These are phyloP conservation scores for Heterobasidion irregulare DNA, from an alignment of 1,284 basidiomycete genomes.

Conservation along the genomic window DNA sequence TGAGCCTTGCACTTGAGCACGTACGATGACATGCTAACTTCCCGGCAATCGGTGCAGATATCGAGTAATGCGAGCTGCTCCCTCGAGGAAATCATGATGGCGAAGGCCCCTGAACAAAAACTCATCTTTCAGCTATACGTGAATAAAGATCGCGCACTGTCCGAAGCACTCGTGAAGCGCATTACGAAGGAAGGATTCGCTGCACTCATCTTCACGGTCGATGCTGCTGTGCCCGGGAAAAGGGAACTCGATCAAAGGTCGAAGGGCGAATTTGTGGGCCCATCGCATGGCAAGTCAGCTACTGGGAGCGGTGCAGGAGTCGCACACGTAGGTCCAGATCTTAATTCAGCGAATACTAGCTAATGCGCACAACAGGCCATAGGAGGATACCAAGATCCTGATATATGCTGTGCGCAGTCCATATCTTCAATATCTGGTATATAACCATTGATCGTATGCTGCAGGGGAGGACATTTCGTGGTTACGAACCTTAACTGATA, in stretches of 20 bases:
- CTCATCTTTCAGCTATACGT: constrained; percentile 52
- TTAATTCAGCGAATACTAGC: not conserved
- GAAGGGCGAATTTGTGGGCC: constrained; percentile 27
- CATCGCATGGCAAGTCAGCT: constrained; percentile 36
- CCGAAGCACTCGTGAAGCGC: constrained; percentile 42
- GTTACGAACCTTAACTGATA: constrained; percentile 32
- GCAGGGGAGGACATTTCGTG: constrained; percentile 27
- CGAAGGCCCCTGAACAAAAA: constrained; percentile 36
- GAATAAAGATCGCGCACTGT: constrained; percentile 45
- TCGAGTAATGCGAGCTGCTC: constrained; percentile 47
- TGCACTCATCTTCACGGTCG: constrained; percentile 50
- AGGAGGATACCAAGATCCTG: constrained; percentile 47
- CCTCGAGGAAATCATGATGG: constrained; percentile 46
- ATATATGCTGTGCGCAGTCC: constrained; percentile 38
- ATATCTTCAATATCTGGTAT: too few species aligned
- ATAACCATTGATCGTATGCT: not conserved
- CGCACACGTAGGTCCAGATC: constrained; percentile 27
- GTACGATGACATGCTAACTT: not conserved
- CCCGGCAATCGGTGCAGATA: constrained; percentile 18
- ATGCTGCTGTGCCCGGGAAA: constrained; percentile 57
- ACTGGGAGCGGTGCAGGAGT: constrained; percentile 27
- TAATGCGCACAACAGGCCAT: constrained; percentile 14
- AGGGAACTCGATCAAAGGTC: constrained; percentile 36
- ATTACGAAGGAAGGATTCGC: constrained; percentile 47
- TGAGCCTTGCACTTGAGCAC: not conserved